Conservation (phyloP, 306 rosid genomes). For the Heteromeles arbutifolia region DNA sequence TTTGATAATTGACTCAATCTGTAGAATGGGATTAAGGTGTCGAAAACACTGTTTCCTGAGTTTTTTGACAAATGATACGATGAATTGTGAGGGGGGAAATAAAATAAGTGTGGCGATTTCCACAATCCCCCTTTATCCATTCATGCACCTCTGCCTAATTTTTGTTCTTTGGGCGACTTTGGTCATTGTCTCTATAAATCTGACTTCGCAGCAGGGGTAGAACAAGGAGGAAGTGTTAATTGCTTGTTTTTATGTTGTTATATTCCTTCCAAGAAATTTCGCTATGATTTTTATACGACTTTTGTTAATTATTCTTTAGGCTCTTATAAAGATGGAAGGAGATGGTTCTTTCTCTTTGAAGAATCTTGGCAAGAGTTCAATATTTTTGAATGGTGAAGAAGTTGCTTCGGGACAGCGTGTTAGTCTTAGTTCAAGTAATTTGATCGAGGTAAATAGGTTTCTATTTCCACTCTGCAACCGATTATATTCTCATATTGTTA, state of each 20-base stretch:
- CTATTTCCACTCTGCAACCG: not conserved
- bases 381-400: constrained; percentile 78
- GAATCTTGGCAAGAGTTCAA: constrained; percentile 63
- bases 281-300: constrained; percentile 1
- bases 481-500: not conserved
- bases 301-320: constrained; percentile 32
- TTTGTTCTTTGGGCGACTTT: not conserved
- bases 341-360: constrained; percentile 62
- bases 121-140: not conserved
- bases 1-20: not conserved
- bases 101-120: not conserved
- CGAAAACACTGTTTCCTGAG: constrained; percentile 5
- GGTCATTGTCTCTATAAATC: not conserved
- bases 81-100: not conserved
- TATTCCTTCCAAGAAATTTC: not conserved
- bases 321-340: constrained; percentile 66
- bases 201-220: not conserved
- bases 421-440: constrained; percentile 39
- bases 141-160: not conserved
- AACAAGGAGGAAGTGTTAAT: not conserved
- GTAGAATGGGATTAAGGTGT: constrained; percentile 6
- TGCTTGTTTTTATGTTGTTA: not conserved
- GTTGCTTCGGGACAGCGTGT: constrained; percentile 40
- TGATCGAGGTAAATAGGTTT: constrained; percentile 59
- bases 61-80: not conserved